Evolutionary conservation across 2,329 filamentous ascomycete genomes (phyloP).

Genomic region (Apiospora rasikravindrae): DNA sequence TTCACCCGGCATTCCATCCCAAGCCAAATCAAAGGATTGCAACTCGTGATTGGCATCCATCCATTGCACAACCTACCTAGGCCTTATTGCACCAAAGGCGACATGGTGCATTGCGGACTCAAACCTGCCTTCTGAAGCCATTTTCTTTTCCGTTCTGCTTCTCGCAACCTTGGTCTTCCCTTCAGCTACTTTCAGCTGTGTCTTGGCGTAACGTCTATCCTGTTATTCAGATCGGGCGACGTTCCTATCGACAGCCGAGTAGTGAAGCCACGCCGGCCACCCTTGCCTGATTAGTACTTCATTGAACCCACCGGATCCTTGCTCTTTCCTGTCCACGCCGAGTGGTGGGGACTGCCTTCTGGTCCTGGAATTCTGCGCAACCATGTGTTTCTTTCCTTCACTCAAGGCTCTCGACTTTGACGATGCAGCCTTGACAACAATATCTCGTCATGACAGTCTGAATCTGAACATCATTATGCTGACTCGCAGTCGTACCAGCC

Average conservation of each 20-base stretch:
- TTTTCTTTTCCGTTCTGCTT: not conserved
- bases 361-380: not conserved
- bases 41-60: not conserved
- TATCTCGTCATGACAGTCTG: not conserved
- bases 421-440: not conserved
- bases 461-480: slow-evolving; percentile 19
- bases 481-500: slow-evolving; percentile 27
- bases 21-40: slow-evolving; percentile 1
- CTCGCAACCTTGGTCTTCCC: not conserved
- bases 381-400: slow-evolving; percentile 18
- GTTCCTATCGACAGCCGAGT: not conserved
- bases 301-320: not conserved
- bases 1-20: not conserved
- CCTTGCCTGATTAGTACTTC: not conserved
- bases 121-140: not conserved
- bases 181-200: not conserved
- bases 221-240: not conserved
- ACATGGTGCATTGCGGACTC: not conserved
- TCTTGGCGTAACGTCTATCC: not conserved
- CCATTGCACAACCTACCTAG: not conserved
- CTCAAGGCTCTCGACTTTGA: not conserved
- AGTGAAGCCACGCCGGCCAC: not conserved
- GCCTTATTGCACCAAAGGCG: not conserved
- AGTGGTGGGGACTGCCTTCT: slow-evolving; percentile 1
- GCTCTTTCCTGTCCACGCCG: not conserved